Evolutionary conservation across 768 basidiomycete species (phyloP).

Genomic region (Dacryopinax primogenitus): DNA sequence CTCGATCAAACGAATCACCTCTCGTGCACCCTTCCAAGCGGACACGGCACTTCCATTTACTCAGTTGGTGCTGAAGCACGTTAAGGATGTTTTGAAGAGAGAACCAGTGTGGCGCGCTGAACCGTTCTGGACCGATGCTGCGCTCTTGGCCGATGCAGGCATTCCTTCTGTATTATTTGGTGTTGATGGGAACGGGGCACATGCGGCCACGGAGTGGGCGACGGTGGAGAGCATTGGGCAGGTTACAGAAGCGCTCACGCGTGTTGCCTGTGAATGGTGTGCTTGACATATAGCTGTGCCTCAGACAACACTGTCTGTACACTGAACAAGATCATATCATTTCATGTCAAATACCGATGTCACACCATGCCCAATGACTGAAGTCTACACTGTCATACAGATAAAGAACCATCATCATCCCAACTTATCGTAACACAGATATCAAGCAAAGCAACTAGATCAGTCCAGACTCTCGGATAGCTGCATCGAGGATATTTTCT

Average conservation of each 20-base stretch:
- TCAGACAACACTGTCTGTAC: not conserved
- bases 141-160: not conserved
- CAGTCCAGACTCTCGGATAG: conserved; percentile 73
- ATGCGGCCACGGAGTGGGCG: conserved; percentile 10
- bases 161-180: conserved; percentile 9
- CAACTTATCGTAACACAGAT: too few relatives aligned
- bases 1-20: not conserved
- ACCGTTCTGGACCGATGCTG: conserved; percentile 10
- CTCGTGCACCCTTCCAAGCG: conserved; percentile 7
- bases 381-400: too few relatives aligned
- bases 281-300: not conserved
- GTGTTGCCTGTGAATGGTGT: not conserved
- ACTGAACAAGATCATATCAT: not conserved
- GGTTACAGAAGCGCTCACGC: not conserved
- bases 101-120: not conserved
- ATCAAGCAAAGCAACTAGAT: conserved; percentile 32
- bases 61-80: not conserved
- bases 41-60: not conserved
- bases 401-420: too few relatives aligned
- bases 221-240: not conserved
- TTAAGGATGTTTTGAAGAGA: not conserved
- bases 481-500: conserved; percentile 87
- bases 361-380: too few relatives aligned
- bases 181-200: conserved; percentile 8
- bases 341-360: not conserved